These are phyloP conservation scores for Jamesozyma piceae DNA, from an alignment of 805 yeast species.

Conservation along the genomic window DNA sequence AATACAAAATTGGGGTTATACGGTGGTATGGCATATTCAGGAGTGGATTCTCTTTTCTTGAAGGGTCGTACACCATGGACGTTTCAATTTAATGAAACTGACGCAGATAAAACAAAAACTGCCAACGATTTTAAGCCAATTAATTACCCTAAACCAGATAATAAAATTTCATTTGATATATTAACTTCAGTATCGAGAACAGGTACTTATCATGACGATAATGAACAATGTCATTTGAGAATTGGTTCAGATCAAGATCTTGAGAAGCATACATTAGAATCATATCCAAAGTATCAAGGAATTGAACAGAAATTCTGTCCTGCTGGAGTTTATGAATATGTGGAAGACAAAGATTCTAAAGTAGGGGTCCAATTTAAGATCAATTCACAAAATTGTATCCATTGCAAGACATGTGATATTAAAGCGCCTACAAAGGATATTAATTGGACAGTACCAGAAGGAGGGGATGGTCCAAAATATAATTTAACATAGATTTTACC, in stretches of 20 bases:
- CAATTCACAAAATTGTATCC: conserved; percentile 94
- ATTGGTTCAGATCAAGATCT: conserved; percentile 49
- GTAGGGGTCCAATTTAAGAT: conserved; percentile 80
- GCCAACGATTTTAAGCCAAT: conserved; percentile 64
- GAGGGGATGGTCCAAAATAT: conserved; percentile 97
- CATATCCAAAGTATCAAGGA: conserved; percentile 76
- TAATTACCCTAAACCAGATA: conserved; percentile 93
- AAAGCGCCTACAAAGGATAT: conserved; percentile 93
- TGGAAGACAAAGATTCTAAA: conserved; percentile 47
- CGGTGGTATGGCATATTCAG: conserved; percentile 81
- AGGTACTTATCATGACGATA: conserved; percentile 92
- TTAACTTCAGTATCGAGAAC: conserved; percentile 93
- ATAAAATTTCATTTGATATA: conserved; percentile 82
- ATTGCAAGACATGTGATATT: conserved; percentile 97
- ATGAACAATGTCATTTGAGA: conserved; percentile 82
- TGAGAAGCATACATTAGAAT: conserved; percentile 52
- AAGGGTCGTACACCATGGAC: conserved; percentile 87
- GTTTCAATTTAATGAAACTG: conserved; percentile 56
- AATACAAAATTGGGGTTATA: conserved; percentile 60
- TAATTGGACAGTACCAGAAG: conserved; percentile 96
- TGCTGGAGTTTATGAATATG: conserved; percentile 94
- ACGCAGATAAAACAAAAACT: conserved; percentile 57
- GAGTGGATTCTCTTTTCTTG: conserved; percentile 68
- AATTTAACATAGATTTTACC: conserved; percentile 25
- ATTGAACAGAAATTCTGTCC: conserved; percentile 92